Evolutionary conservation across 257 asterid species (phyloP).

Genomic region (Solanum pennellii): DNA sequence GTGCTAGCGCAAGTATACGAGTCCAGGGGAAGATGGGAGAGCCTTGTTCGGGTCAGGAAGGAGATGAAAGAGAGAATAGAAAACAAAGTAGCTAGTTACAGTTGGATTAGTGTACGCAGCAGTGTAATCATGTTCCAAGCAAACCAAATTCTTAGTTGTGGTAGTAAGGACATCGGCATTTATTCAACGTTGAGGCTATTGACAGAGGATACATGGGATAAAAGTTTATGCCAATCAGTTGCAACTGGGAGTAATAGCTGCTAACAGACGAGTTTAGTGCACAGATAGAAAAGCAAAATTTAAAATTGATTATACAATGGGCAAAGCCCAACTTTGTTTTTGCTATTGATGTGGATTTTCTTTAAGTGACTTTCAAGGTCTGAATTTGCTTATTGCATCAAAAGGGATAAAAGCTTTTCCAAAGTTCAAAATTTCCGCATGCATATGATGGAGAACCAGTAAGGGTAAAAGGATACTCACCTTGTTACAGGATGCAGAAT

Average conservation of each 20-base stretch:
- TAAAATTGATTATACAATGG: neutral
- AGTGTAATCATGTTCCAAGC: constrained; percentile 20
- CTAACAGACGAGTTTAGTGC: neutral
- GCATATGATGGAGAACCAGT: neutral
- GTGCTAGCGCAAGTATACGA: constrained; percentile 41
- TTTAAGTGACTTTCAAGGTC: neutral
- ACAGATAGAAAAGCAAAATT: neutral
- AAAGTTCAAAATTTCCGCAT: neutral
- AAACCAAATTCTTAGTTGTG: constrained; percentile 20
- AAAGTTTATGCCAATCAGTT: neutral
- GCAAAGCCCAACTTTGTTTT: neutral
- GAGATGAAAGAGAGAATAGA: constrained; percentile 24
- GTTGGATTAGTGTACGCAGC: constrained; percentile 39
- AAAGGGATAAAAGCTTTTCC: neutral
- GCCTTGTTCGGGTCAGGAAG: constrained; percentile 50
- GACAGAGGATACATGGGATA: constrained; percentile 22
- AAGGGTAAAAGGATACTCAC: neutral
- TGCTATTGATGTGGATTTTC: neutral
- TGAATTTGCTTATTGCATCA: neutral
- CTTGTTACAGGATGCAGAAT: neutral
- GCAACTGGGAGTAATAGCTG: neutral
- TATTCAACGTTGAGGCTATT: constrained; percentile 24
- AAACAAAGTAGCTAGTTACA: constrained; percentile 16
- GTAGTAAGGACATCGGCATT: constrained; percentile 14
- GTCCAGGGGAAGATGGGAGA: constrained; percentile 56